Conservation (phyloP, 2,329 filamentous ascomycete genomes). For the Calonectria montana region DNA sequence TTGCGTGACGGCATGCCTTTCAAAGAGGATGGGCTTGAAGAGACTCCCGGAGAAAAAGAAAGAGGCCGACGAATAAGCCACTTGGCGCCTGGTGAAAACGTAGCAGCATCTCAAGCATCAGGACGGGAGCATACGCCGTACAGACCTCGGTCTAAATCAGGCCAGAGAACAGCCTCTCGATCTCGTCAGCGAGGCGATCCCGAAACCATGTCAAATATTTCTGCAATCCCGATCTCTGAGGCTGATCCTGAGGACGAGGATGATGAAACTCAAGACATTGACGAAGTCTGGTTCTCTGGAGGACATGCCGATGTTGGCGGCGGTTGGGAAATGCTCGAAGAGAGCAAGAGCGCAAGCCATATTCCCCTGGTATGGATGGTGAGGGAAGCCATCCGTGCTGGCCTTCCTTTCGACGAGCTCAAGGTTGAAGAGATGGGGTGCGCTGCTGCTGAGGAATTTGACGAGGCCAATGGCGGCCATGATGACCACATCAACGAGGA, state of each 20-base stretch:
- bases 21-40: neutral
- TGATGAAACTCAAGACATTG: constrained; percentile 74
- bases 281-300: constrained; percentile 85
- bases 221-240: constrained; percentile 43
- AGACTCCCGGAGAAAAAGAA: neutral
- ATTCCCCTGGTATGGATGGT: constrained; percentile 79
- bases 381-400: constrained; percentile 68
- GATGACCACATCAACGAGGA: constrained; percentile 20
- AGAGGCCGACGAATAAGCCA: constrained; percentile 32
- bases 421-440: constrained; percentile 77
- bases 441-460: constrained; percentile 25
- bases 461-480: neutral
- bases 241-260: constrained; percentile 55
- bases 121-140: constrained; percentile 53
- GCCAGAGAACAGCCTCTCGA: constrained; percentile 40
- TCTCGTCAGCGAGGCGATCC: constrained; percentile 32
- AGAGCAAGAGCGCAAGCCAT: constrained; percentile 73
- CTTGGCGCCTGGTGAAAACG: constrained; percentile 26
- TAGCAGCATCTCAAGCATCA: neutral
- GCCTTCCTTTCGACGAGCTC: constrained; percentile 75
- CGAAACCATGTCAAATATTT: constrained; percentile 45
- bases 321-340: constrained; percentile 72
- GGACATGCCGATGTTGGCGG: constrained; percentile 84
- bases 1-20: constrained; percentile 23
- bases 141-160: constrained; percentile 53